Evolutionary conservation across 768 basidiomycete species (phyloP), one percentile per base, ranked within the genome.

Genomic region (Amanita molliuscula): DNA sequence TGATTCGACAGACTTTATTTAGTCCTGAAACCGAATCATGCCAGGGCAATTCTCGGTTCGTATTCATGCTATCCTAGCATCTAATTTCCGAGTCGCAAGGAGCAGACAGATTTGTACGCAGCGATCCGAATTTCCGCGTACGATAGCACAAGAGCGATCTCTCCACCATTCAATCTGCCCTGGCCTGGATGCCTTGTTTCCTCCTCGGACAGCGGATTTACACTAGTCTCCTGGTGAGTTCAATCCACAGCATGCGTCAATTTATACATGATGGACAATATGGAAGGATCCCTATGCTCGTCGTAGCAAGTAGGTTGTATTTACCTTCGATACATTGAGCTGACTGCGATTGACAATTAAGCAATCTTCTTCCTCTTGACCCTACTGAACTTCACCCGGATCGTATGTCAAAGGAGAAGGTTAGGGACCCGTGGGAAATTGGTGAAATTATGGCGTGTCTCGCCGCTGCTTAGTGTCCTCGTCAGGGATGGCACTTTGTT

Each of bases 321-420:
- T 33, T 48, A 18, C 28, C 18, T n/a, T n/a, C 13, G 18, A 25
- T 1, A 9, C 13, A 28, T 36, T 21, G 6, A 26, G 20, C 46
- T 37, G 3, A 37, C 37, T n/a, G 6, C 10, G 6, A 13, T n/a
- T 4, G 26, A 35, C 46, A 7, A 31, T n/a, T 10, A 21, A 48
- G 47, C 47, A 10, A 23, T 38, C 11, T 48, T 37, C 23, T 48
- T 48, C 47, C 9, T 36, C 7, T 37, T 48, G 47, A 48, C 47
- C 15, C 18, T 48, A 25, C 25, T 16, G 15, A 37, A 48, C 18
- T 48, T 48, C 20, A 36, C 38, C 8, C 29, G 21, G 16, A 34
- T 38, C 20, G 35, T 23, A 26, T 8, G 10, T 15, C 8, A 9
- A 10, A 34, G 6, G 3, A 46, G 18, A 13, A 25, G 20, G 5